These are phyloP conservation scores for Colletotrichum neosansevieriae DNA, from an alignment of 2,329 filamentous ascomycete genomes.

Conservation along the genomic window DNA sequence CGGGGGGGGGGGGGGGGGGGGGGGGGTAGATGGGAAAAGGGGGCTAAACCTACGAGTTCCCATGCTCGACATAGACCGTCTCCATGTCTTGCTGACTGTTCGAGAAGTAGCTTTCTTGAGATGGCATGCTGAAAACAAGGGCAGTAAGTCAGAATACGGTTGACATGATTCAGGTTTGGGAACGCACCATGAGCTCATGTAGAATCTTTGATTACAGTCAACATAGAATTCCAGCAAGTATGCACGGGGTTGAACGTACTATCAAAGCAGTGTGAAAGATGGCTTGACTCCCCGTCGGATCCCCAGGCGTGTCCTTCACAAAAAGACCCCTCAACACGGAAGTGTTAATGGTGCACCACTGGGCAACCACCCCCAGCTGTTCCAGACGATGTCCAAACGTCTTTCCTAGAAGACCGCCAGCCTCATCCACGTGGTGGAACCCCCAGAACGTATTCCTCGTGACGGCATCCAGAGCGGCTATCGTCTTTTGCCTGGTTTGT, in stretches of 20 bases:
- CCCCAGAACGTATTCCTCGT: constrained; percentile 11
- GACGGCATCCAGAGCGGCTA: not conserved
- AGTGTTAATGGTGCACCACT: not conserved
- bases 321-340: not conserved
- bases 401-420: not conserved
- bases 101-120: not conserved
- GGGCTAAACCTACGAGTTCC: not conserved
- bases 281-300: constrained; percentile 5
- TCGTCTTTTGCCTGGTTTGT: not conserved
- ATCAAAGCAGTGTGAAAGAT: not conserved
- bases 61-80: not conserved
- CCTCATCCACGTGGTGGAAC: constrained; percentile 13
- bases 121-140: not conserved
- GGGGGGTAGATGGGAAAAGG: no score
- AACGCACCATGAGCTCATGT: constrained; percentile 27
- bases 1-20: no score
- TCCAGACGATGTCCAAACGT: not conserved
- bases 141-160: not conserved
- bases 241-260: not conserved
- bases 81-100: not conserved
- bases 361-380: not conserved
- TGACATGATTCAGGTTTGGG: not conserved
- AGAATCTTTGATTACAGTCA: constrained; percentile 5
- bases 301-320: not conserved
- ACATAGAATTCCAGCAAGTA: not conserved